Percentiles rank a stretch among this genome's conserved stretches.
These are phyloP conservation scores for Linum trigynum DNA, from an alignment of 345 rosid species.

Conservation along the genomic window DNA sequence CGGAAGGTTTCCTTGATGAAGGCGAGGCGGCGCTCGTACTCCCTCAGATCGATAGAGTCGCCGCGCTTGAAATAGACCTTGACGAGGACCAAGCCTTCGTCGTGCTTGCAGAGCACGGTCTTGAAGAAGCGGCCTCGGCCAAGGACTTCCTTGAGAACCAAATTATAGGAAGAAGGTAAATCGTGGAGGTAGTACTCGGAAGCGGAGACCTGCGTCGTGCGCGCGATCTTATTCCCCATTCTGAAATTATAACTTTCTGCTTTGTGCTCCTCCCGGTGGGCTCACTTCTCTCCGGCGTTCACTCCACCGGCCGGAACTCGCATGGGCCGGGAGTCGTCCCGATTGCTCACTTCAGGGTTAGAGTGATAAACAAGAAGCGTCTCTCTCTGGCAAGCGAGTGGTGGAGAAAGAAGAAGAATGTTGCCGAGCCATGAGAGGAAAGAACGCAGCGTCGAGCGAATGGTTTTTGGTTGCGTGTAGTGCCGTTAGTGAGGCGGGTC, in stretches of 20 bases:
- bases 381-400: no score
- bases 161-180: constrained; percentile 85
- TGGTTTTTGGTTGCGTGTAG: no score
- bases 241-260: no score
- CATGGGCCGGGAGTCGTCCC: neutral
- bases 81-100: constrained; percentile 88
- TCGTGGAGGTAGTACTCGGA: constrained; percentile 98
- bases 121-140: constrained; percentile 91
- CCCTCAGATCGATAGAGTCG: constrained; percentile 87
- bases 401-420: no score
- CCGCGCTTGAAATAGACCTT: constrained; percentile 99
- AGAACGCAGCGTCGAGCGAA: no score
- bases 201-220: constrained; percentile 96
- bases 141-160: constrained; percentile 79
- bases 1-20: constrained; percentile 63
- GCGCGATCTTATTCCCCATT: constrained; percentile 97
- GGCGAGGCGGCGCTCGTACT: constrained; percentile 73
- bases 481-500: no score
- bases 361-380: neutral
- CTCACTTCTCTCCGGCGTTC: neutral
- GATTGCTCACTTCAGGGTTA: neutral
- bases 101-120: constrained; percentile 96
- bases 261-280: neutral
- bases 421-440: no score
- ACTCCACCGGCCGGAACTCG: neutral